Base-by-base conservation (phyloP, 352 stramenopile genomes). In the Peronosclerospora sorghi region DNA sequence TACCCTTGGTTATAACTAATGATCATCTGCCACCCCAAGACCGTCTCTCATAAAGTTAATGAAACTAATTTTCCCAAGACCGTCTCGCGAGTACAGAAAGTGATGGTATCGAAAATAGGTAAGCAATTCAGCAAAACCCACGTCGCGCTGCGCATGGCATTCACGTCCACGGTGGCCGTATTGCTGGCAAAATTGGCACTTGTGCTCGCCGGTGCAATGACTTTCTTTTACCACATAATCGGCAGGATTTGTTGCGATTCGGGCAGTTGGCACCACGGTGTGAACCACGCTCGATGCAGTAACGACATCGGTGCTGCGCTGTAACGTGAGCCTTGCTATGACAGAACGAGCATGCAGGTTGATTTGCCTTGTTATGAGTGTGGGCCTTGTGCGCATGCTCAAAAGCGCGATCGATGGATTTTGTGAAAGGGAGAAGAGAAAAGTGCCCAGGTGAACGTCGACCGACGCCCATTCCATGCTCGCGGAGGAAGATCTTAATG, bases 61-160 rank as follows among this genome's bases (percentile, higher is more conserved):
- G n/a, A n/a, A n/a, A n/a, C n/a, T n/a, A n/a, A n/a, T n/a, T n/a
- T n/a, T n/a, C n/a, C n/a, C n/a, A n/a, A n/a, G n/a, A n/a, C n/a
- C n/a, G n/a, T n/a, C n/a, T n/a, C n/a, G n/a, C n/a, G n/a, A 92
- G 51, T 92, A 92, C 13, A 92, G 59, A 51, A 88, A 92, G 45
- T 89, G 69, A 32, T 92, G 79, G 53, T 83, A 92, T 13, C 77
- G 79, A 51, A 88, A 92, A 60, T 86, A 88, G 28, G 79, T 85
- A 21, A 89, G 38, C 37, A 92, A 55, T 50, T 92, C 79, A 12
- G 79, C 65, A 51, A 86, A 63, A 4, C 79, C 79, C 12, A 89
- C 79, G 45, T 88, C 76, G 41, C 79, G 71, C 42, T 91, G 79
- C 24, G 66, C 62, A 52, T 91, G 79, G 51, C 79, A 91, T 44